Evolutionary conservation across 1,139 yeast species (phyloP), one percentile per base, ranked within the genome.

Genomic region (Arxiozyma bovina): DNA sequence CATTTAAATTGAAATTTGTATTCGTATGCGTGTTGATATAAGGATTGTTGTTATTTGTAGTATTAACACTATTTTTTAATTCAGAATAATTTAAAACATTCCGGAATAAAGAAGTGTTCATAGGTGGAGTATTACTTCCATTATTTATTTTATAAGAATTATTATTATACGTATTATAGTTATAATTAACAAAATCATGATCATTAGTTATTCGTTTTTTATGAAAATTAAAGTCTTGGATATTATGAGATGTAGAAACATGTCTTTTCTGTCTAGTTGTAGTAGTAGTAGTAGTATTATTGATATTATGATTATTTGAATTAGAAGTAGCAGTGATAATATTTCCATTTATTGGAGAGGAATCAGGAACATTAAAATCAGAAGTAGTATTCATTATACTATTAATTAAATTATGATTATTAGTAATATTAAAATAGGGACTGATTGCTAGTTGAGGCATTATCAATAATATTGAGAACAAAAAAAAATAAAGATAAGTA

Each of bases 181-280:
- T 50, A 11, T 51, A 46, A 23, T 42, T 46, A 17, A 20, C 23
- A 22, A 30, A n/a, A 42, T 46, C 55, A 42, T 55, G 60, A 11
- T 53, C 57, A 25, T 58, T 56, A 15, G 59, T 60, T 51, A 59
- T 51, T 54, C 67, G 63, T 57, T 68, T 64, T 55, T 69, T 70
- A 20, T 58, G 51, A 44, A 52, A 48, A 5, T 54, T 55, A 3
- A 60, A 48, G 27, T 62, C 62, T 20, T 53, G 51, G 51, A 57
- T 58, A 25, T 60, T 62, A 52, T 62, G 60, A 3, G 72, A 64
- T 52, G 60, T 63, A 1, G 73, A 70, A 50, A 65, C 65, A 45
- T 69, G 73, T 54, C 74, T 65, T 53, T 68, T 68, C 55, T 63
- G 69, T 43, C 66, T 44, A 17, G 27, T 23, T 9, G 27, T 27